phyloP scores from a whole-genome alignment of 1,284 basidiomycete species.

The Meripilus lineatus region DNA sequence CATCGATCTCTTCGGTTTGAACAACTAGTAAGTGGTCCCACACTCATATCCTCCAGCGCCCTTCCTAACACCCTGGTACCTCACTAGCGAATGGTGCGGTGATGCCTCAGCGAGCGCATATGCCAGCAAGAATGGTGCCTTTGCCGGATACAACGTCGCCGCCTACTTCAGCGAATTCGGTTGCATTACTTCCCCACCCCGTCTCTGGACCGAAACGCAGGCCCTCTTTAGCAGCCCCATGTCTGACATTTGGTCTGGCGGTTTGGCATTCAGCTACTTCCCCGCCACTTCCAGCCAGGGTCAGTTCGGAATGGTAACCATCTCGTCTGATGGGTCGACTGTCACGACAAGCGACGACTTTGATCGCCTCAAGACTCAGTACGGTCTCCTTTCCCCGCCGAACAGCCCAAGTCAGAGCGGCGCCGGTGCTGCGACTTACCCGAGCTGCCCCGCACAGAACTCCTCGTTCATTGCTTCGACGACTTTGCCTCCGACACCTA shows the following conservation, averaged over 20 bases:
- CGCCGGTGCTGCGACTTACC: conserved; percentile 51
- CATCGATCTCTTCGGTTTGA: conserved; percentile 84
- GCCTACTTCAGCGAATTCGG: conserved; percentile 93
- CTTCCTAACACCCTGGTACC: conserved; percentile 6
- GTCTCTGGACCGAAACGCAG: conserved; percentile 77
- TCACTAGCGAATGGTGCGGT: conserved; percentile 75
- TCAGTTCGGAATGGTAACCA: conserved; percentile 81
- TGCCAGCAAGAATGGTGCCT: conserved; percentile 46
- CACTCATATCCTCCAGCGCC: conserved; percentile 8
- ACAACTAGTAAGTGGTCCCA: conserved; percentile 60
- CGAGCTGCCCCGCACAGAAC: conserved; percentile 62
- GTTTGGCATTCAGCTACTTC: conserved; percentile 87
- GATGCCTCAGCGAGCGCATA: conserved; percentile 51
- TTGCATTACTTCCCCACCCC: conserved; percentile 59
- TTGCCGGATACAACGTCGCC: conserved; percentile 68
- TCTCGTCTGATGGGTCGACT: conserved; percentile 56
- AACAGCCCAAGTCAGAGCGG: conserved; percentile 58
- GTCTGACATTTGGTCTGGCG: conserved; percentile 82
- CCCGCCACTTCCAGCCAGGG: conserved; percentile 60
- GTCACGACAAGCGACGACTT: conserved; percentile 71
- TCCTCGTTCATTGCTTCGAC: conserved; percentile 60
- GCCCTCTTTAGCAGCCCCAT: conserved; percentile 73
- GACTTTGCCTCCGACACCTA: conserved; percentile 80
- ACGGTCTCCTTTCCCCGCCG: conserved; percentile 51
- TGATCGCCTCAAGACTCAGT: conserved; percentile 57